Percentiles rank a stretch among this genome's conserved stretches.
These are phyloP conservation scores for Teratosphaeria viscida DNA, from an alignment of 2,329 filamentous ascomycete genomes.

Conservation along the genomic window DNA sequence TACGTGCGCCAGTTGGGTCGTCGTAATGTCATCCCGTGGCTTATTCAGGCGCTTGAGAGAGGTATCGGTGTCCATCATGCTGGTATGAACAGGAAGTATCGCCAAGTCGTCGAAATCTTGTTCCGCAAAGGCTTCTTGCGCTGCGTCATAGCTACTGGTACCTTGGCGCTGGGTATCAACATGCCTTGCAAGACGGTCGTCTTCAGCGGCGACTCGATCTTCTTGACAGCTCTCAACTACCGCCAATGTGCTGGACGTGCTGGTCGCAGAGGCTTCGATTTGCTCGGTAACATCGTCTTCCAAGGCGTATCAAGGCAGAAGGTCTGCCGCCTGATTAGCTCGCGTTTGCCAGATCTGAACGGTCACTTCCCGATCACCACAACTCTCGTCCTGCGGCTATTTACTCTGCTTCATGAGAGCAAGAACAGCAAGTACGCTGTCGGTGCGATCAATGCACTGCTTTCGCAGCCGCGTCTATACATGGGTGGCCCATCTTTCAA, in stretches of 20 bases:
- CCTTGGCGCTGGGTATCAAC: conserved; percentile 67
- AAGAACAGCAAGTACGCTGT: conserved; percentile 52
- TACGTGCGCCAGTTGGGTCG: conserved; percentile 43
- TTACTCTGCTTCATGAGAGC: conserved; percentile 57
- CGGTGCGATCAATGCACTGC: conserved; percentile 52
- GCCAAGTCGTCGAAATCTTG: conserved; percentile 62
- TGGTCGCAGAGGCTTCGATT: conserved; percentile 68
- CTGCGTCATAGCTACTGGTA: conserved; percentile 65
- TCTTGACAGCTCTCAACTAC: conserved; percentile 64
- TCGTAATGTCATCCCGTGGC: conserved; percentile 39
- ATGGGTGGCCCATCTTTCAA: conserved; percentile 59
- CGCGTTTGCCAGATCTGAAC: conserved; percentile 59
- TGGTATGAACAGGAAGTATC: conserved; percentile 68
- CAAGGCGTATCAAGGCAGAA: conserved; percentile 52
- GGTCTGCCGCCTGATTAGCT: conserved; percentile 59
- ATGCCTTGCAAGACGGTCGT: conserved; percentile 77
- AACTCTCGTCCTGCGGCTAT: conserved; percentile 58
- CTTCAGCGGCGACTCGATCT: conserved; percentile 64
- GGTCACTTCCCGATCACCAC: conserved; percentile 73
- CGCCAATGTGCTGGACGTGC: conserved; percentile 68
- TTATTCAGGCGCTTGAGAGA: conserved; percentile 52
- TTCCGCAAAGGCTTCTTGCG: conserved; percentile 63
- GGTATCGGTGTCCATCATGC: conserved; percentile 71
- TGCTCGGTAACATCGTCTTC: conserved; percentile 74
- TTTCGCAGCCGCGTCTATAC: conserved; percentile 60